These are phyloP conservation scores for Basipetospora chlamydospora DNA, from an alignment of 2,329 filamentous ascomycete species.

Conservation along the genomic window DNA sequence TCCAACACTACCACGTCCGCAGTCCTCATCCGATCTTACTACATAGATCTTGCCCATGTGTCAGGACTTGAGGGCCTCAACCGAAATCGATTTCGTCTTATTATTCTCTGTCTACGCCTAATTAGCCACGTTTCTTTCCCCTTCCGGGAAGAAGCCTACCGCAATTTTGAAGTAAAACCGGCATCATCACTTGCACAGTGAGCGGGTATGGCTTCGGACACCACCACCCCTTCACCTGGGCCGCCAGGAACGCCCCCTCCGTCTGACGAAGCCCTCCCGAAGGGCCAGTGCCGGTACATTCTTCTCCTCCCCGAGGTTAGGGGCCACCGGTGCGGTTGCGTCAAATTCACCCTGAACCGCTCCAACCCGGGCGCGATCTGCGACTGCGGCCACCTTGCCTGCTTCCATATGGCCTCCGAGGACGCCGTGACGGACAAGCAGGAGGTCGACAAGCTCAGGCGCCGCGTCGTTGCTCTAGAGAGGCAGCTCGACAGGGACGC, in stretches of 20 bases:
- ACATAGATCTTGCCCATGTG: too few species aligned
- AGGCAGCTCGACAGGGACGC: slow-evolving; percentile 23
- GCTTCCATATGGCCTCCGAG: slow-evolving; percentile 38
- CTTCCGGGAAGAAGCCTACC: too few species aligned
- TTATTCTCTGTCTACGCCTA: too few species aligned
- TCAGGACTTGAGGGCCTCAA: too few species aligned
- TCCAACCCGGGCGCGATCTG: slow-evolving; percentile 39
- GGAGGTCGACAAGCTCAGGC: slow-evolving; percentile 34
- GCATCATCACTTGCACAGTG: too few species aligned
- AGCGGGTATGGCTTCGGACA: neutral
- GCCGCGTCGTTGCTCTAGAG: slow-evolving; percentile 29
- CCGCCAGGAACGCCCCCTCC: neutral
- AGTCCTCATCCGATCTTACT: too few species aligned
- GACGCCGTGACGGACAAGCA: slow-evolving; percentile 26
- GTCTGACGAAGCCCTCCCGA: slow-evolving; percentile 33
- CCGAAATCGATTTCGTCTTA: too few species aligned
- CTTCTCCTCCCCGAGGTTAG: slow-evolving; percentile 40
- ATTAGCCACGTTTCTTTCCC: too few species aligned
- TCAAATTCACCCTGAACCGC: slow-evolving; percentile 39
- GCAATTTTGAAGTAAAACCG: too few species aligned
- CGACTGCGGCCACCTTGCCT: slow-evolving; percentile 45
- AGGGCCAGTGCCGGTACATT: slow-evolving; percentile 46
- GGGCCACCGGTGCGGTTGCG: slow-evolving; percentile 43
- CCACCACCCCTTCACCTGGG: neutral
- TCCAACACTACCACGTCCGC: too few species aligned